These are phyloP conservation scores for Pleurotus salmoneostramineus DNA, from an alignment of 768 basidiomycete species.

Conservation along the genomic window DNA sequence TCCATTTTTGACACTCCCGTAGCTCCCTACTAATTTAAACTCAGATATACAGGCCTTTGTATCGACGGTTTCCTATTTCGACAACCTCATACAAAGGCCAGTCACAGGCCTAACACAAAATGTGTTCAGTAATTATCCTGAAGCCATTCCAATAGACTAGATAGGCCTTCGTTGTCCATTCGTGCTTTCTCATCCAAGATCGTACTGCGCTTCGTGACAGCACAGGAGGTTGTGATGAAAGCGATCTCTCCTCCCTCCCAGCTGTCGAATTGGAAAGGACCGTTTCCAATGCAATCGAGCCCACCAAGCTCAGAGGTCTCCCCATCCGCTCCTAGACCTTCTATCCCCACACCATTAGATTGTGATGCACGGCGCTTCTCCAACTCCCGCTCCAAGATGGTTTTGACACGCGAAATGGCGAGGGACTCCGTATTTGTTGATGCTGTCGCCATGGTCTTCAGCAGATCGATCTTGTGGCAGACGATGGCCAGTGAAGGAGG, in stretches of 20 bases:
- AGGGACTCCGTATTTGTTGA: conserved; percentile 34
- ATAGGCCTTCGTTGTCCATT: neutral
- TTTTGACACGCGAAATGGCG: conserved; percentile 67
- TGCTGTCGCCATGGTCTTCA: conserved; percentile 45
- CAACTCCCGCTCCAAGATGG: conserved; percentile 79
- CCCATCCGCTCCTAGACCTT: conserved; percentile 70
- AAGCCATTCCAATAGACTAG: neutral
- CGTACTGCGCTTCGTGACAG: conserved; percentile 9
- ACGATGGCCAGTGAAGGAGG: conserved; percentile 62
- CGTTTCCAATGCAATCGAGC: conserved; percentile 61
- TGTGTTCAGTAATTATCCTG: neutral
- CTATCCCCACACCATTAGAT: conserved; percentile 62
- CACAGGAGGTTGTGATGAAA: conserved; percentile 59
- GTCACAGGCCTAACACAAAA: no score
- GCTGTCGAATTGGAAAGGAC: conserved; percentile 65
- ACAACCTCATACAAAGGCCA: no score
- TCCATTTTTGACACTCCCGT: no score
- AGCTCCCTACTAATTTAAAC: no score
- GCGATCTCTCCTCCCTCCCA: conserved; percentile 85
- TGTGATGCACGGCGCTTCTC: conserved; percentile 71
- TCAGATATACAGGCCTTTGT: no score
- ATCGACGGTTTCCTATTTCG: no score
- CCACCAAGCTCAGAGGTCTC: conserved; percentile 66
- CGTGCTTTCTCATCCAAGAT: neutral
- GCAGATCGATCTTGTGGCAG: conserved; percentile 74